phyloP scores from a whole-genome alignment of 1,139 yeast genomes.

The Spencermartinsiella ligniputridi region DNA sequence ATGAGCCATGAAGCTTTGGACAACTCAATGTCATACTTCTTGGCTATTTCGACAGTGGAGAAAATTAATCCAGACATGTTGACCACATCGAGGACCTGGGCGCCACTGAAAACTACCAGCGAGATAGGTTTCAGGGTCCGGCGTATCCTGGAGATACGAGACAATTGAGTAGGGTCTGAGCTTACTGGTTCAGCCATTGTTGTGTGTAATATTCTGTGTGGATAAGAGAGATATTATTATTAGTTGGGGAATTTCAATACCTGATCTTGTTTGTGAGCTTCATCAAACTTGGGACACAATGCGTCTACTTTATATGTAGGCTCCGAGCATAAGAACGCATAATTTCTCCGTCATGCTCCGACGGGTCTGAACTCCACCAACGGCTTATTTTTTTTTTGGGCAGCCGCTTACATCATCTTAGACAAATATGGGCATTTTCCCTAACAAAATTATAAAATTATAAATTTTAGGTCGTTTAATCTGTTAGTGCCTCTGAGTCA shows the following conservation, averaged over 20 bases:
- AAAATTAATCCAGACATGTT: constrained; percentile 32
- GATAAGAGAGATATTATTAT: not conserved
- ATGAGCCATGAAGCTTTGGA: constrained; percentile 35
- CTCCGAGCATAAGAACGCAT: no score
- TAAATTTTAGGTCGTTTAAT: no score
- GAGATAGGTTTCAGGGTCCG: constrained; percentile 7
- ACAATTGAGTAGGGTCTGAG: not conserved
- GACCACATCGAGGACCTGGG: constrained; percentile 23
- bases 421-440: no score
- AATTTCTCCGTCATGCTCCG: no score
- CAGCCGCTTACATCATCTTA: no score
- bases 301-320: no score
- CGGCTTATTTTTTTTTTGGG: no score
- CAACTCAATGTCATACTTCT: constrained; percentile 25
- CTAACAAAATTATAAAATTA: no score
- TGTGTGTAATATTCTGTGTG: not conserved
- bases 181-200: not conserved
- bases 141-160: constrained; percentile 6
- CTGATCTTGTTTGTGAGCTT: no score
- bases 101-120: constrained; percentile 18
- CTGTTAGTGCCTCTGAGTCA: no score
- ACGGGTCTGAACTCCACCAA: no score
- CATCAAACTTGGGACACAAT: no score
- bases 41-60: constrained; percentile 24
- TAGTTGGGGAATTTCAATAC: not conserved